A percentile compares a stretch with the other conserved stretches of the same genome.
phyloP scores from a whole-genome alignment of 345 rosid species.

The Brassica rapa region DNA sequence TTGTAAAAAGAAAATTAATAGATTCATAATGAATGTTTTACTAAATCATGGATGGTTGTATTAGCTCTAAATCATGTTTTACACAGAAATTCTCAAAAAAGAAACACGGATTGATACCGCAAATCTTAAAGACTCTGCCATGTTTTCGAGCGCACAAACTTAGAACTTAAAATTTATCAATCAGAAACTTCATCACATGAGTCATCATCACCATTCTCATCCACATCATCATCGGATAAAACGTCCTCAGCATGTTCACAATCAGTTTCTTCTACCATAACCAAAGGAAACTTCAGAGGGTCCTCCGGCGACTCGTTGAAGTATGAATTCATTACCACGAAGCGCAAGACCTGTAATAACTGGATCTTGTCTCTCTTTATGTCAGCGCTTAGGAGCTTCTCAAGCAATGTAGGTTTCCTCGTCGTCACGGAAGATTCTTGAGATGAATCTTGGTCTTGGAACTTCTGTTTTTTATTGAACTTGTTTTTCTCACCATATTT shows the following conservation, averaged over 20 bases:
- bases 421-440: slow-evolving; percentile 36
- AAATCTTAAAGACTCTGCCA: background rate
- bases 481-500: slow-evolving; percentile 45
- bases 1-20: slow-evolving; percentile 17
- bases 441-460: slow-evolving; percentile 31
- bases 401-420: slow-evolving; percentile 65
- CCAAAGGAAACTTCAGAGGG: slow-evolving; percentile 61
- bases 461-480: slow-evolving; percentile 39
- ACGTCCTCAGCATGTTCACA: slow-evolving; percentile 39
- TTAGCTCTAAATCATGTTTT: no score
- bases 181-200: slow-evolving; percentile 24
- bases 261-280: slow-evolving; percentile 55
- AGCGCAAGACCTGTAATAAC: slow-evolving; percentile 71
- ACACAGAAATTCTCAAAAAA: background rate
- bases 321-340: slow-evolving; percentile 72
- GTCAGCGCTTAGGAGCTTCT: slow-evolving; percentile 79
- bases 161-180: background rate
- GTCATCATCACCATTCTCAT: slow-evolving; percentile 23
- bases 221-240: slow-evolving; percentile 11
- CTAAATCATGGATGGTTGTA: no score
- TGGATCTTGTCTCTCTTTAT: slow-evolving; percentile 61
- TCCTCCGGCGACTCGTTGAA: slow-evolving; percentile 64
- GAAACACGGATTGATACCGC: slow-evolving; percentile 3
- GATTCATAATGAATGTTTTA: background rate
- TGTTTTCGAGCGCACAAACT: slow-evolving; percentile 8